Percentiles rank a stretch among this genome's conserved stretches.
Evolutionary conservation across 495 filamentous ascomycete genomes (phyloP).

Genomic region (Immersiella caudata): DNA sequence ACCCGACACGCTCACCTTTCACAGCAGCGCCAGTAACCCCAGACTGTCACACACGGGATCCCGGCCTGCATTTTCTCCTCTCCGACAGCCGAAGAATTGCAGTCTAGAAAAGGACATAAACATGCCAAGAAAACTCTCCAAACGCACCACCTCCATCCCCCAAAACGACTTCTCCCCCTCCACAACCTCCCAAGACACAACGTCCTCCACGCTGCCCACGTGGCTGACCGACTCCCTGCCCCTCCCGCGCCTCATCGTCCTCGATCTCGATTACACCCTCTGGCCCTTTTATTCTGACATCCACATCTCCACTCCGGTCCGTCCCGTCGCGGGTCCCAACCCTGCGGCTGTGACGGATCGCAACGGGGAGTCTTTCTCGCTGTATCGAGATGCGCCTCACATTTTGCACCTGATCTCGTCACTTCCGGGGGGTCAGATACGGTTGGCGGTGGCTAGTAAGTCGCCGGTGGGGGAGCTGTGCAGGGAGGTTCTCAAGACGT

Average conservation of each 20-base stretch:
- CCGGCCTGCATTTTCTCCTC: not conserved
- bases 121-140: constrained; percentile 59
- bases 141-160: constrained; percentile 18
- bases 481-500: constrained; percentile 73
- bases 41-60: not conserved
- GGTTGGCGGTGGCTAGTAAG: constrained; percentile 77
- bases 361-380: constrained; percentile 75
- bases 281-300: constrained; percentile 99
- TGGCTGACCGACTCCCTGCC: constrained; percentile 72
- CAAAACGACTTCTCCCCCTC: constrained; percentile 5
- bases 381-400: constrained; percentile 76
- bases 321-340: constrained; percentile 53
- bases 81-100: no score
- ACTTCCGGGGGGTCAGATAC: constrained; percentile 44
- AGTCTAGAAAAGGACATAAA: no score
- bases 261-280: constrained; percentile 96
- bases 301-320: constrained; percentile 81
- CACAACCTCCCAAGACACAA: constrained; percentile 27
- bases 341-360: constrained; percentile 58
- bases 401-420: constrained; percentile 65
- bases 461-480: constrained; percentile 81
- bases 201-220: constrained; percentile 22
- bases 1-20: not conserved
- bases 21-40: not conserved
- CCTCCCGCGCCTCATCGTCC: constrained; percentile 82